These are phyloP conservation scores for Retiboletus fuscus DNA, from an alignment of 1,284 basidiomycete genomes.

Conservation along the genomic window DNA sequence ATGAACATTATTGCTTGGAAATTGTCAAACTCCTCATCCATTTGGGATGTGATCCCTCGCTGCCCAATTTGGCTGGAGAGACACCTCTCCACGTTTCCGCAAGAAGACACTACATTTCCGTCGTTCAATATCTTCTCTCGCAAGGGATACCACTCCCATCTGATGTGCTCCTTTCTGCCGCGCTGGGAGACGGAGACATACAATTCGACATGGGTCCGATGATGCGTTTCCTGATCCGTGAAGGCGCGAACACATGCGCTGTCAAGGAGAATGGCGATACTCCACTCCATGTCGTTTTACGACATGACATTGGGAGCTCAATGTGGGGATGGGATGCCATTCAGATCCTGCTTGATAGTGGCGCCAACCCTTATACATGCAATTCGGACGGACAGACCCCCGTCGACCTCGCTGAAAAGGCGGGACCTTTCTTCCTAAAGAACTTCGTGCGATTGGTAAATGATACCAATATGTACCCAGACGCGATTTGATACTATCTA, in stretches of 20 bases:
- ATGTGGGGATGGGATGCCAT: neutral
- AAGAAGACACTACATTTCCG: neutral
- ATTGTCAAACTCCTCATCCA: neutral
- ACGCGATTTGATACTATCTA: too few species aligned
- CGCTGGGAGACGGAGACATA: neutral
- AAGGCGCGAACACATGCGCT: neutral
- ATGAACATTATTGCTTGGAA: neutral
- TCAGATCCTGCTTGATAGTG: neutral
- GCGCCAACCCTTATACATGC: neutral
- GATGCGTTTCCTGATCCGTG: constrained; percentile 3
- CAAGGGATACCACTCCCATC: neutral
- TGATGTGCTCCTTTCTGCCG: neutral
- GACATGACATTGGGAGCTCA: neutral
- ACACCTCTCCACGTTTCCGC: neutral
- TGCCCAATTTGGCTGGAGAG: too few species aligned
- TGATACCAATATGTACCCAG: too few species aligned
- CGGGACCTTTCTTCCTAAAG: neutral
- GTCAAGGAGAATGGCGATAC: neutral
- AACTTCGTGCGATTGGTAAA: constrained; percentile 3
- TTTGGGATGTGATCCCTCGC: neutral
- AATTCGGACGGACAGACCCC: neutral
- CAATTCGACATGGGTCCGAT: neutral
- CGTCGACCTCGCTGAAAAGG: neutral
- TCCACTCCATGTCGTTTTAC: neutral
- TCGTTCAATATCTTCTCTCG: neutral